Evolutionary conservation across 2,329 filamentous ascomycete genomes (phyloP).

Genomic region (Ophiostoma triangulosporum): DNA sequence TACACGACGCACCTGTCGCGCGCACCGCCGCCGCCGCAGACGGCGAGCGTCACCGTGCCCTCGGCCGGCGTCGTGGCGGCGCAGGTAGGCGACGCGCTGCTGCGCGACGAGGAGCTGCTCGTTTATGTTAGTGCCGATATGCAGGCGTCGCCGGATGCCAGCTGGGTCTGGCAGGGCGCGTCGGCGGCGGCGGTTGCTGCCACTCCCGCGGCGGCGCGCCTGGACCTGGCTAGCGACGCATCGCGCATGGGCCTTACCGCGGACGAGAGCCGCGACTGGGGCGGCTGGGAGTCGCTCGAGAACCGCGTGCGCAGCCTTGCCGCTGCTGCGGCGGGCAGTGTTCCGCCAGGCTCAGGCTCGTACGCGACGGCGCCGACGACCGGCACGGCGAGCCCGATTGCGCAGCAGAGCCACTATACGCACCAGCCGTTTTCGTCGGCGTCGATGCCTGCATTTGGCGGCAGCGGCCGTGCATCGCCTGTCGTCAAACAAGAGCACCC

Average conservation of each 20-base stretch:
- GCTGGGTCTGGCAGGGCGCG: slow-evolving; percentile 70
- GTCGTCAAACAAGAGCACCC: neutral
- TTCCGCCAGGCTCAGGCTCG: slow-evolving; percentile 3
- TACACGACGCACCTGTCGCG: slow-evolving; percentile 25
- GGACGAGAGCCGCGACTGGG: slow-evolving; percentile 54
- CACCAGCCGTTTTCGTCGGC: slow-evolving; percentile 6
- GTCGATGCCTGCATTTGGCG: slow-evolving; percentile 4
- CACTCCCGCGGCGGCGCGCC: slow-evolving; percentile 6
- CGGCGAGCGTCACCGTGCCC: slow-evolving; percentile 8
- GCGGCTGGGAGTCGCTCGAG: slow-evolving; percentile 67
- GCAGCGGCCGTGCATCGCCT: neutral
- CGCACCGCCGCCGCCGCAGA: slow-evolving; percentile 16
- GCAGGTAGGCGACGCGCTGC: slow-evolving; percentile 23
- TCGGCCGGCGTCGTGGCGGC: slow-evolving; percentile 6
- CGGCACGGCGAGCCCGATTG: slow-evolving; percentile 2
- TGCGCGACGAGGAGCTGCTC: slow-evolving; percentile 72
- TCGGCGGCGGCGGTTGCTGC: slow-evolving; percentile 13
- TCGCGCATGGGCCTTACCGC: slow-evolving; percentile 38
- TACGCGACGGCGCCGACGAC: slow-evolving; percentile 1
- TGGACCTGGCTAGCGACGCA: slow-evolving; percentile 32
- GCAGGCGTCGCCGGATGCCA: slow-evolving; percentile 62
- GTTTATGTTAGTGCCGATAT: slow-evolving; percentile 78
- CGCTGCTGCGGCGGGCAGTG: slow-evolving; percentile 17
- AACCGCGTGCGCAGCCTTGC: slow-evolving; percentile 42
- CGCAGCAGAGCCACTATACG: slow-evolving; percentile 5